These are phyloP conservation scores for Seminavis robusta DNA, from an alignment of 108 stramenopile species.

Conservation along the genomic window DNA sequence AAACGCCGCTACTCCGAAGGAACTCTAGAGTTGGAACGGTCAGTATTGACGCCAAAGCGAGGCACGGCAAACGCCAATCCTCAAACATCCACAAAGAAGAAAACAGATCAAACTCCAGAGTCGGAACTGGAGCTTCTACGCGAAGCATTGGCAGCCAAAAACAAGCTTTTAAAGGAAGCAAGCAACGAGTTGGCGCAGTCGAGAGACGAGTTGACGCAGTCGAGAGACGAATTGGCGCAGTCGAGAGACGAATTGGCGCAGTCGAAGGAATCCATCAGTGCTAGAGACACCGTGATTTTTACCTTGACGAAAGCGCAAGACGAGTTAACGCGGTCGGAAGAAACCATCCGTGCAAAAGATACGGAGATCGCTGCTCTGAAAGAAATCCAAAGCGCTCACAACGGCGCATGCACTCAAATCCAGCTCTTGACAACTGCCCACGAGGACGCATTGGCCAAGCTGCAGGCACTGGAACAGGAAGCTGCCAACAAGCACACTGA, in stretches of 20 bases:
- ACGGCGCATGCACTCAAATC: too few relatives aligned
- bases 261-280: too few relatives aligned
- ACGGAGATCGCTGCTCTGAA: constrained; percentile 77
- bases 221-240: too few relatives aligned
- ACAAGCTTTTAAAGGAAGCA: background rate
- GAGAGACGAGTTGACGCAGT: too few relatives aligned
- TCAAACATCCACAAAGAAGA: constrained; percentile 18
- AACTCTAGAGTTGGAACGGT: background rate
- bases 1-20: constrained; percentile 52
- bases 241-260: too few relatives aligned
- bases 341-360: background rate
- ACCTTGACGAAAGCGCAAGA: too few relatives aligned
- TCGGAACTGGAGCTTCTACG: constrained; percentile 12
- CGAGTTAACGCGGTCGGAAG: too few relatives aligned
- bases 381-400: constrained; percentile 75
- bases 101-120: constrained; percentile 1
- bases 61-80: background rate
- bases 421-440: too few relatives aligned
- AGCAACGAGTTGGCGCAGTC: background rate
- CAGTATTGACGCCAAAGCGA: background rate
- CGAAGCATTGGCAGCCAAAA: constrained; percentile 15
- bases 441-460: too few relatives aligned
- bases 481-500: too few relatives aligned
- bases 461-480: too few relatives aligned
- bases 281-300: too few relatives aligned